phyloP scores from a whole-genome alignment of 306 rosid species.

The Luffa aegyptiaca region DNA sequence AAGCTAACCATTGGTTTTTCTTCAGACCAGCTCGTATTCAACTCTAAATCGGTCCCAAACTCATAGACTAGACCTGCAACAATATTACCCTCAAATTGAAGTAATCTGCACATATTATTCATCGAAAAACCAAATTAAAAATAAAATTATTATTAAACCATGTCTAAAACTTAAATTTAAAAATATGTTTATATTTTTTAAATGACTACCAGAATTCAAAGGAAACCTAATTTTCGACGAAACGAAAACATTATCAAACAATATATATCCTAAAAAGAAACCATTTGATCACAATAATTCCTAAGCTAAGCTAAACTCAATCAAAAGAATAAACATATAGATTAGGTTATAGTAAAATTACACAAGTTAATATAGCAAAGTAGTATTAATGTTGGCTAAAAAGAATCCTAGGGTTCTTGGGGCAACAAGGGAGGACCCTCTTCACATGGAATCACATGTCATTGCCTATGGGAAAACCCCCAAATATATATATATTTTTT shows the following conservation, averaged over 20 bases:
- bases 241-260: not conserved
- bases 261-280: too few species aligned
- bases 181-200: too few species aligned
- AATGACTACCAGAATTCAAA: too few species aligned
- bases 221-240: not conserved
- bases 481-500: conserved; percentile 16
- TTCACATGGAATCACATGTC: conserved; percentile 61
- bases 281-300: not conserved
- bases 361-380: not conserved
- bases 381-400: not conserved
- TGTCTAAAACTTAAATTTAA: too few species aligned
- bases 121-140: too few species aligned
- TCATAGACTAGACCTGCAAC: too few species aligned
- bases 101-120: too few species aligned
- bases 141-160: too few species aligned
- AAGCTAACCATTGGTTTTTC: too few species aligned
- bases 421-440: conserved; percentile 41
- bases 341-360: not conserved
- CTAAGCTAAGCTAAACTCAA: not conserved
- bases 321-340: not conserved
- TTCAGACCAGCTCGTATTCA: too few species aligned
- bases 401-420: conserved; percentile 6
- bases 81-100: too few species aligned
- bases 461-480: conserved; percentile 17
- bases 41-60: too few species aligned